A percentile compares a stretch with the other conserved stretches of the same genome.
These are phyloP conservation scores for Corchorus capsularis DNA, from an alignment of 345 rosid species.

Conservation along the genomic window DNA sequence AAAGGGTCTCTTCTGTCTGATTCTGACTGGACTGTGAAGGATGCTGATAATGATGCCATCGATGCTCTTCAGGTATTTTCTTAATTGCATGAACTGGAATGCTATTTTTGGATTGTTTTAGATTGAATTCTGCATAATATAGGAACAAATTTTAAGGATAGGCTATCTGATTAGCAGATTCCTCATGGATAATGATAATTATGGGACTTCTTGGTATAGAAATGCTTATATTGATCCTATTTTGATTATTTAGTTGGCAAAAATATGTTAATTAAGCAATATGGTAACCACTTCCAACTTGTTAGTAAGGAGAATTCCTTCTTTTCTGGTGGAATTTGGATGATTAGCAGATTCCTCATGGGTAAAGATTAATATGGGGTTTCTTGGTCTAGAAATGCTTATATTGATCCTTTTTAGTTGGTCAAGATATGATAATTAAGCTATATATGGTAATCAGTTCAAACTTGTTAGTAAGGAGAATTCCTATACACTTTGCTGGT, in stretches of 20 bases:
- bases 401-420: no score
- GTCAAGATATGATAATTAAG: no score
- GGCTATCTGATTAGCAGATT: not conserved
- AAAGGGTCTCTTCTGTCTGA: constrained; percentile 47
- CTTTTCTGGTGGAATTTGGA: no score
- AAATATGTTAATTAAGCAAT: no score
- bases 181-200: not conserved
- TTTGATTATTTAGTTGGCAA: no score
- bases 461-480: not conserved
- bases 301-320: no score
- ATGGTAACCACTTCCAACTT: no score
- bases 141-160: not conserved
- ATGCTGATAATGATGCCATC: constrained; percentile 79
- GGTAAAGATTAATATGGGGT: not conserved
- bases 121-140: not conserved
- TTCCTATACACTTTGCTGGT: not conserved
- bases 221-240: not conserved
- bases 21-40: constrained; percentile 74
- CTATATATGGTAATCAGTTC: no score
- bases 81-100: not conserved
- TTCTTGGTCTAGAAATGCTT: not conserved
- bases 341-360: not conserved
- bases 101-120: not conserved
- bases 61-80: constrained; percentile 81
- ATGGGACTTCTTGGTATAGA: not conserved